Conservation (phyloP, 495 filamentous ascomycete species). For the Cudoniella acicularis region DNA sequence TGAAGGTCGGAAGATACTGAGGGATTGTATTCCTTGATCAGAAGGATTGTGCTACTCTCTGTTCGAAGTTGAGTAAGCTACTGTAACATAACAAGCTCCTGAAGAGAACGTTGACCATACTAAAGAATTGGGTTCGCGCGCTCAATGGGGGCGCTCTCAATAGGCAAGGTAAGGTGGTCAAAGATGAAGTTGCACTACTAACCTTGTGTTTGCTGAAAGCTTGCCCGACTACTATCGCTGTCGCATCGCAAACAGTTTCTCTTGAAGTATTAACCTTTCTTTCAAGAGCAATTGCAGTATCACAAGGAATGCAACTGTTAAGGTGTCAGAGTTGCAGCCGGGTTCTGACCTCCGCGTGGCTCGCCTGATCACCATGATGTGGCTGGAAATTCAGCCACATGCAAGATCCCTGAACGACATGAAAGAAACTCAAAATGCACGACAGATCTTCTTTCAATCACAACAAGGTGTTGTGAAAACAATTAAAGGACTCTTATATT, state of each 20-base stretch:
- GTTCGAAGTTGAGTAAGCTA: neutral
- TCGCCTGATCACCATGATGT: neutral
- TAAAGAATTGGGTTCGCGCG: neutral
- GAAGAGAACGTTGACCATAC: neutral
- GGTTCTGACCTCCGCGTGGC: neutral
- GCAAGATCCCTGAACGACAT: neutral
- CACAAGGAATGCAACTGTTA: neutral
- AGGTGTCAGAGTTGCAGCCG: neutral
- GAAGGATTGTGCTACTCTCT: neutral
- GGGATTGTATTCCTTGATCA: neutral
- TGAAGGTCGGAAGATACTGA: neutral
- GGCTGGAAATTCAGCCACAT: neutral
- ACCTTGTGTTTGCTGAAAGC: neutral
- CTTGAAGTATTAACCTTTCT: neutral
- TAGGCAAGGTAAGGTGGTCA: neutral
- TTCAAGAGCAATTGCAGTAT: neutral
- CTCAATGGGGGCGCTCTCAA: no score
- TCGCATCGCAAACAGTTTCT: neutral
- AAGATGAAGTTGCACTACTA: neutral
- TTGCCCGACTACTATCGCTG: neutral
- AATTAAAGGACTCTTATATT: neutral
- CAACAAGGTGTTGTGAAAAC: neutral
- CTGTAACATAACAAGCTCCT: neutral
- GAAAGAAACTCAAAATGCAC: no score
- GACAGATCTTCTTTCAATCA: neutral